phyloP scores from a whole-genome alignment of 805 yeast genomes.

The Candida railenensis region DNA sequence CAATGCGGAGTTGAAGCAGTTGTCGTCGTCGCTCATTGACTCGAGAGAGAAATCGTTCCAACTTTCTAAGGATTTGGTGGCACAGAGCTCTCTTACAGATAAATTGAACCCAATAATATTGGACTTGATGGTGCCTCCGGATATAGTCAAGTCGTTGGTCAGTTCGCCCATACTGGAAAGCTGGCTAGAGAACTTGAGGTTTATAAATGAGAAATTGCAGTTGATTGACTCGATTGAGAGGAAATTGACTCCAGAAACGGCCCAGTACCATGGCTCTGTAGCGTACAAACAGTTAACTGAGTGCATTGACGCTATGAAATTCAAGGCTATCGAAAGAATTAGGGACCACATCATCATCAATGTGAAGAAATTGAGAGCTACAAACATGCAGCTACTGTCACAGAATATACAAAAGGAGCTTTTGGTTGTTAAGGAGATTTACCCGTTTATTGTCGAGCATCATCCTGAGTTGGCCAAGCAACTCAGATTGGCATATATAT shows the following conservation, averaged over 20 bases:
- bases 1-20: constrained; percentile 45
- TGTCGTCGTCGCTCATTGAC: constrained; percentile 30
- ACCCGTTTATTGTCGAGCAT: constrained; percentile 51
- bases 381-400: constrained; percentile 56
- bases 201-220: constrained; percentile 56
- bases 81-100: constrained; percentile 28
- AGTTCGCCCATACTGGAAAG: constrained; percentile 53
- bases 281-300: constrained; percentile 29
- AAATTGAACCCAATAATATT: constrained; percentile 73
- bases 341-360: constrained; percentile 64
- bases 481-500: constrained; percentile 74
- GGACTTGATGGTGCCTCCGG: constrained; percentile 75
- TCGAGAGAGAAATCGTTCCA: constrained; percentile 35
- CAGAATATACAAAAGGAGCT: constrained; percentile 72
- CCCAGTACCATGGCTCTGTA: constrained; percentile 18
- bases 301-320: constrained; percentile 50
- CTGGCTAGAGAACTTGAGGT: constrained; percentile 70
- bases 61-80: constrained; percentile 24
- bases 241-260: not conserved
- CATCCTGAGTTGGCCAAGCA: constrained; percentile 67
- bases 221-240: constrained; percentile 36
- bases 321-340: constrained; percentile 71
- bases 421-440: constrained; percentile 61
- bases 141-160: constrained; percentile 55
- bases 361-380: constrained; percentile 63